phyloP scores from a whole-genome alignment of 164 flowering plant species.

The Chimonanthus praecox region DNA sequence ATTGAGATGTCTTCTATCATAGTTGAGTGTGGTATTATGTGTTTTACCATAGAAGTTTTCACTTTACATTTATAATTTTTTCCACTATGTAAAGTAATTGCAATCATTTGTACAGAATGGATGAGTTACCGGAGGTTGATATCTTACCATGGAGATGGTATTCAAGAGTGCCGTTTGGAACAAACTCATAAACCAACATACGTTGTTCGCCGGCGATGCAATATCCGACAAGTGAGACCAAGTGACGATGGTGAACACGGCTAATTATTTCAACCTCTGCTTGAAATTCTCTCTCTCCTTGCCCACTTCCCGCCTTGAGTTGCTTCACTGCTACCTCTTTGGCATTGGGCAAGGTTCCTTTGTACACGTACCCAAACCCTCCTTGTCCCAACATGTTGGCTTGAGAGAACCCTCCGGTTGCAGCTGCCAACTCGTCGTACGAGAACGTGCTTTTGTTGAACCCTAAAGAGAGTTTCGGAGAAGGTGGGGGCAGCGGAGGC shows the following conservation, averaged over 20 bases:
- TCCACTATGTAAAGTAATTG: too few species aligned
- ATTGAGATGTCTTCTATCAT: too few species aligned
- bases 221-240: constrained; percentile 80
- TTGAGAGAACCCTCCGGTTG: constrained; percentile 60
- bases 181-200: constrained; percentile 77
- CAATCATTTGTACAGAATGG: too few species aligned
- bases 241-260: constrained; percentile 84
- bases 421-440: constrained; percentile 66
- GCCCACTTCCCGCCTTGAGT: constrained; percentile 72
- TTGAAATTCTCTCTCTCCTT: constrained; percentile 81
- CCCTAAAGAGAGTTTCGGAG: constrained; percentile 45
- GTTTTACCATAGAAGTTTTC: too few species aligned
- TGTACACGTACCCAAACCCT: constrained; percentile 83
- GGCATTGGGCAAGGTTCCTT: constrained; percentile 76
- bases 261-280: constrained; percentile 97
- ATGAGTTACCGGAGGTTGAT: neutral
- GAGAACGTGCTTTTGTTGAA: constrained; percentile 60
- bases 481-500: constrained; percentile 47
- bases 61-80: too few species aligned
- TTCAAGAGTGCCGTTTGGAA: constrained; percentile 71
- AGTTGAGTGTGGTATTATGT: too few species aligned
- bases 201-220: constrained; percentile 56
- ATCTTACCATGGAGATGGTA: constrained; percentile 72
- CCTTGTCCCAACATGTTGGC: constrained; percentile 74
- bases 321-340: constrained; percentile 84